These are phyloP conservation scores for Chrysoporthe cubensis DNA, from an alignment of 2,329 filamentous ascomycete species.

Conservation along the genomic window DNA sequence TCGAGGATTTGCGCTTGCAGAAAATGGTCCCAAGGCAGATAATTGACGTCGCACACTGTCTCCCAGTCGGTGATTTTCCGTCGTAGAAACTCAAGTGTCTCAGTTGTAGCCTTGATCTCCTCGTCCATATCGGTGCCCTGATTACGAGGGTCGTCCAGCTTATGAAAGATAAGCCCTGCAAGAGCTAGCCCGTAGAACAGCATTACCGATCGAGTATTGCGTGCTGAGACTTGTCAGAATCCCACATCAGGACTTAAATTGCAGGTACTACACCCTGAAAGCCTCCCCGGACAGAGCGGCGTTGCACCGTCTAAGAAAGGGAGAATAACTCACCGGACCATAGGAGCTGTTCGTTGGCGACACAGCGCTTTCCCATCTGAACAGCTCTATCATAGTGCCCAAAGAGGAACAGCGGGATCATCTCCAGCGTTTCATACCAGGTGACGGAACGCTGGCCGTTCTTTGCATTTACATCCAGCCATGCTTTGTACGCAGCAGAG, in stretches of 20 bases:
- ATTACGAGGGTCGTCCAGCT: constrained; percentile 52
- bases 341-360: constrained; percentile 52
- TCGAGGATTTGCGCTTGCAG: constrained; percentile 72
- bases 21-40: constrained; percentile 69
- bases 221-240: constrained; percentile 29
- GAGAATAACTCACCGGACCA: constrained; percentile 52
- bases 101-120: constrained; percentile 53
- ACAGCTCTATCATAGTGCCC: constrained; percentile 65
- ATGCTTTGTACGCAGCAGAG: constrained; percentile 61
- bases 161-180: constrained; percentile 54
- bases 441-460: constrained; percentile 68
- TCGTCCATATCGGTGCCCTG: constrained; percentile 46
- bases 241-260: too few species aligned
- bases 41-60: constrained; percentile 70
- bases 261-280: background rate
- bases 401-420: constrained; percentile 65
- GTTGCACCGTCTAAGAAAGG: background rate
- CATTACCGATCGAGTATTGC: constrained; percentile 60
- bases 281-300: background rate
- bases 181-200: constrained; percentile 65
- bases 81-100: constrained; percentile 58
- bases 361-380: constrained; percentile 56
- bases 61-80: constrained; percentile 68
- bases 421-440: constrained; percentile 70
- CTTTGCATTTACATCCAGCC: constrained; percentile 54